Percentiles rank a stretch among this genome's conserved stretches.
Evolutionary conservation across 306 rosid species (phyloP).

Genomic region (Fragaria ananassa): DNA sequence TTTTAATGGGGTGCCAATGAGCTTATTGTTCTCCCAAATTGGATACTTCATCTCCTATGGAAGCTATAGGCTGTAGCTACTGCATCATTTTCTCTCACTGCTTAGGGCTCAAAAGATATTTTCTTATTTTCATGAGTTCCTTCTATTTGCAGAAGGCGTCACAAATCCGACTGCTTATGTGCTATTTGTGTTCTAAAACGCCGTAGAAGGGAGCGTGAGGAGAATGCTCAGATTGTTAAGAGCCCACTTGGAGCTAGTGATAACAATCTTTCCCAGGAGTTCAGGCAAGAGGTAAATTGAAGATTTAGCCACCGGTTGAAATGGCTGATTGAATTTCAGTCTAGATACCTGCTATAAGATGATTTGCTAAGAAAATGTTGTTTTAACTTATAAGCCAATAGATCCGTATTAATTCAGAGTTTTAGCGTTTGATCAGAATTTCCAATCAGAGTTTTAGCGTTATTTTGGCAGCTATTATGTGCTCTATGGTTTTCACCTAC

Average conservation of each 20-base stretch:
- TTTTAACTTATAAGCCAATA: background rate
- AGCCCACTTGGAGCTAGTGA: constrained; percentile 45
- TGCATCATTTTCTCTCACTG: background rate
- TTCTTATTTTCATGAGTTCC: constrained; percentile 21
- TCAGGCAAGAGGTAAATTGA: constrained; percentile 59
- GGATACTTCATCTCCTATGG: background rate
- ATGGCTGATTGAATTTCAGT: background rate
- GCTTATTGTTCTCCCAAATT: background rate
- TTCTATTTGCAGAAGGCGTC: constrained; percentile 75
- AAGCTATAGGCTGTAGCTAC: constrained; percentile 2
- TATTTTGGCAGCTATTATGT: background rate
- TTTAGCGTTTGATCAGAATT: background rate
- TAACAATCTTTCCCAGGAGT: constrained; percentile 49
- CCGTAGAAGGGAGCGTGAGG: constrained; percentile 92
- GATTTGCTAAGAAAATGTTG: background rate
- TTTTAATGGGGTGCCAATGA: background rate
- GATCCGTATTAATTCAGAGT: background rate
- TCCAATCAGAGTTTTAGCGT: background rate
- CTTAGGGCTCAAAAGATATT: background rate
- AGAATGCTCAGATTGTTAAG: constrained; percentile 61
- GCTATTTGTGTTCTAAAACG: constrained; percentile 92
- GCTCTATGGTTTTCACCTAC: background rate
- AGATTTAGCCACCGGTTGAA: background rate
- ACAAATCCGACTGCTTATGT: constrained; percentile 87
- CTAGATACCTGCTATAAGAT: background rate